phyloP scores from a whole-genome alignment of 2,329 filamentous ascomycete genomes.

The Cladosporium sp. region DNA sequence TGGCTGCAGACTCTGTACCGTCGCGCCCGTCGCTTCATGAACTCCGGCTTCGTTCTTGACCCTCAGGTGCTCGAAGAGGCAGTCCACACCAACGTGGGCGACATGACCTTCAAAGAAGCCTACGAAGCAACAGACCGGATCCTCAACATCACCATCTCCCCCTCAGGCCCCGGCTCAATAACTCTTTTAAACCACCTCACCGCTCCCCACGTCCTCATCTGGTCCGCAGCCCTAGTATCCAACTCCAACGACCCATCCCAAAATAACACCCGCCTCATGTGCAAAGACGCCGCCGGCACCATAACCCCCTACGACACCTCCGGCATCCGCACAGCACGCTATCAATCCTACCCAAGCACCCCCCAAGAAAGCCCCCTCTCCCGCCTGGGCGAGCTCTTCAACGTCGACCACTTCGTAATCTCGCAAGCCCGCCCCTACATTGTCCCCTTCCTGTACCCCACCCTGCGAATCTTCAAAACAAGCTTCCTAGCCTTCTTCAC shows the following conservation, averaged over 20 bases:
- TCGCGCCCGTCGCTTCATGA: conserved; percentile 67
- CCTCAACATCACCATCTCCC: conserved; percentile 86
- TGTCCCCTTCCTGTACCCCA: conserved; percentile 58
- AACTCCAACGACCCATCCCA: conserved; percentile 51
- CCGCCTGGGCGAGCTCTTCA: conserved; percentile 79
- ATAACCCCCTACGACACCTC: conserved; percentile 63
- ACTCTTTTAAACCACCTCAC: conserved; percentile 90
- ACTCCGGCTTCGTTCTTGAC: conserved; percentile 82
- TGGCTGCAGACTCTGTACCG: conserved; percentile 61
- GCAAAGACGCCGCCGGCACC: conserved; percentile 72
- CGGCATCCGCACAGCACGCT: neutral
- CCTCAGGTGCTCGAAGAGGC: conserved; percentile 79
- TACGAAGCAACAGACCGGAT: conserved; percentile 82
- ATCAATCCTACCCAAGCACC: neutral
- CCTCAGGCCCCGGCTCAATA: conserved; percentile 72
- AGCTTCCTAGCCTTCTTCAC: conserved; percentile 39
- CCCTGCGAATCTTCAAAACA: conserved; percentile 9
- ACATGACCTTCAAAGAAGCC: conserved; percentile 90
- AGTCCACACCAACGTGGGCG: conserved; percentile 80
- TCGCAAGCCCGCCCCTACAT: conserved; percentile 89
- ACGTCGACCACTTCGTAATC: conserved; percentile 93
- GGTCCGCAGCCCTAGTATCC: conserved; percentile 75
- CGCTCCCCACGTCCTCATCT: conserved; percentile 87
- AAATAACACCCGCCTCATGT: conserved; percentile 57
- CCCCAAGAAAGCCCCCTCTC: conserved; percentile 53